phyloP scores from a whole-genome alignment of 1,139 yeast species.

The Debaryomycetaceae sp. region DNA sequence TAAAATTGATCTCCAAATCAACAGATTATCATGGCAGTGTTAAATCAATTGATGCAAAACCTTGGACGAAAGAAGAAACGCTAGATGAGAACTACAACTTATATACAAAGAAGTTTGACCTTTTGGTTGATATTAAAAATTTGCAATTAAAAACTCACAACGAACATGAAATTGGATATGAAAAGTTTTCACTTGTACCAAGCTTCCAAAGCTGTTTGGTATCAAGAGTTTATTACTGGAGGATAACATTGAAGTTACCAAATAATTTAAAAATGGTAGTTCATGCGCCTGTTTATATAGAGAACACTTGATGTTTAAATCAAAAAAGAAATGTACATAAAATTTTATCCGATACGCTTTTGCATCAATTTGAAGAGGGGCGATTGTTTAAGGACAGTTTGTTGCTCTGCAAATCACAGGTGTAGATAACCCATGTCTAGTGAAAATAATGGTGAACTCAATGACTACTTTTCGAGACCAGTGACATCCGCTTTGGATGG shows the following conservation, averaged over 20 bases:
- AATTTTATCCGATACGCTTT: not conserved
- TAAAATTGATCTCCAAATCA: slow-evolving; percentile 12
- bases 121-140: slow-evolving; percentile 23
- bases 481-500: not conserved
- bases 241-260: slow-evolving; percentile 26
- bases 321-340: not conserved
- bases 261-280: slow-evolving; percentile 33
- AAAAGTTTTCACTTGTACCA: slow-evolving; percentile 47
- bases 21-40: slow-evolving; percentile 19
- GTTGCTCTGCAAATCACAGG: too few species aligned
- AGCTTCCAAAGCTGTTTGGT: slow-evolving; percentile 55
- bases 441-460: not conserved
- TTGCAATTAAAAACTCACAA: slow-evolving; percentile 26
- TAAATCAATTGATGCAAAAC: slow-evolving; percentile 18
- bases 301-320: slow-evolving; percentile 10
- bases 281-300: slow-evolving; percentile 35
- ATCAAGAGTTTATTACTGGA: slow-evolving; percentile 48
- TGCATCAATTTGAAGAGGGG: not conserved
- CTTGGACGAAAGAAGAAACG: slow-evolving; percentile 23
- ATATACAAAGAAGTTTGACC: slow-evolving; percentile 25
- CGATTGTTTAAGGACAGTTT: too few species aligned
- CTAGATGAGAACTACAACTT: slow-evolving; percentile 15
- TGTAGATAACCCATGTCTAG: not conserved
- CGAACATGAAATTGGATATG: slow-evolving; percentile 22
- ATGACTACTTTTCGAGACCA: not conserved